Base-by-base conservation (phyloP, 441 rosid genomes). In the Rhodomyrtus psidioides region DNA sequence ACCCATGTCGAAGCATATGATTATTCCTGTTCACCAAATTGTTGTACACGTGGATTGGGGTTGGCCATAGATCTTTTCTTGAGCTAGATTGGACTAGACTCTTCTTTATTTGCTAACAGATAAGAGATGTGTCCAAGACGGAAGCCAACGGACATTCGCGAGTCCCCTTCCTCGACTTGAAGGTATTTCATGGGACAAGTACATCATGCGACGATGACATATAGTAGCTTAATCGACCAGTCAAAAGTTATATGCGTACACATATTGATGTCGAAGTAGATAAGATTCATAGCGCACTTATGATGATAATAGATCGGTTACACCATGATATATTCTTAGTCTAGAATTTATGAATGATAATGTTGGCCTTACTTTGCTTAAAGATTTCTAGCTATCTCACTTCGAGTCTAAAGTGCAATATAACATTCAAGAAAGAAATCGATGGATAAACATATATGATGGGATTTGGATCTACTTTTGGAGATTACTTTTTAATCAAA, bases 301-400 rank as follows among this genome's bases (percentile, higher is more conserved):
- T 5, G 13, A 2, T 65, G 0, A 23, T 19, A 10, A 34, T 34
- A 34, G 19, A 30, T 34, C 1, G 14, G 7, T 9, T 65, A 34
- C 7, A 34, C 4, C 8, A 65, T 0, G 0, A 12, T 17, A 14
- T 53, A 5, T 14, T 4, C 6, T 4, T 14, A 14, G 6, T 53
- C 54, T 53, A 14, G 17, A 53, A 14, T 5, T 53, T 13, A 53
- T 14, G 6, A 13, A 12, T 53, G 1, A 13, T 14, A 53, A 14
- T 53, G 3, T 53, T 53, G 53, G 15, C 53, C 15, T 13, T 51
- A 51, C 53, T 51, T 51, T 51, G 14, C 53, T 51, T 51, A 9
- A 51, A 12, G 3, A 51, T 51, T 12, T 12, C 53, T 49, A 2
- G 53, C 14, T 0, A 10, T 49, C 53, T 49, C 14, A 49, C 14